These are phyloP conservation scores for Fonsecaea pedrosoi DNA, from an alignment of 2,329 filamentous ascomycete species.

Conservation along the genomic window DNA sequence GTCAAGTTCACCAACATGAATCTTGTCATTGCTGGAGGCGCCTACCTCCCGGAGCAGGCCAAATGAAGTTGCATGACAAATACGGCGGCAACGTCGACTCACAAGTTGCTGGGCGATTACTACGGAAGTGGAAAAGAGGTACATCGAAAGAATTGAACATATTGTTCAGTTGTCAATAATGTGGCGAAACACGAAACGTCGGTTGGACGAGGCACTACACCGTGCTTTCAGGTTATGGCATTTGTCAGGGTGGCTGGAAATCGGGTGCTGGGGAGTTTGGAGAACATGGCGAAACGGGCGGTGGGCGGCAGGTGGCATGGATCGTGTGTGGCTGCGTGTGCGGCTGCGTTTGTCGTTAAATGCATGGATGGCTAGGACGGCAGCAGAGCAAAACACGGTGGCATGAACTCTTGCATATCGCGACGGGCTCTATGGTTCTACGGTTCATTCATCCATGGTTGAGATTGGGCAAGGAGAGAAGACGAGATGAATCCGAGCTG, in stretches of 20 bases:
- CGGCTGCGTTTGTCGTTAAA: too few relatives aligned
- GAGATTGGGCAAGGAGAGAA: too few relatives aligned
- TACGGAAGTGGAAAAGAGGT: background rate
- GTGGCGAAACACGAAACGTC: background rate
- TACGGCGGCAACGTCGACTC: background rate
- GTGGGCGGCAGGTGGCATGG: too few relatives aligned
- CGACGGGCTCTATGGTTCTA: too few relatives aligned
- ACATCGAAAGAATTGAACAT: background rate
- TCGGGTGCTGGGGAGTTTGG: background rate
- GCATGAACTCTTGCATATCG: too few relatives aligned
- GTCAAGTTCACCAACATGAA: slow-evolving; percentile 96
- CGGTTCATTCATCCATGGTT: too few relatives aligned
- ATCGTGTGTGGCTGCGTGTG: too few relatives aligned
- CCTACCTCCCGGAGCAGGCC: slow-evolving; percentile 60
- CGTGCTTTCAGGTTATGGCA: background rate
- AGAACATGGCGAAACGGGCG: too few relatives aligned
- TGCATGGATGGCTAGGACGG: too few relatives aligned
- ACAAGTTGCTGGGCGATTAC: background rate
- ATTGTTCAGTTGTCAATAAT: background rate
- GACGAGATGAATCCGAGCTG: too few relatives aligned
- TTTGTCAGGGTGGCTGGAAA: background rate
- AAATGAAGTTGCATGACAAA: slow-evolving; percentile 22
- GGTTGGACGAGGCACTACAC: background rate
- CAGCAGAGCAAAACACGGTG: too few relatives aligned
- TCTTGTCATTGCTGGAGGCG: slow-evolving; percentile 82